Percentiles rank a stretch among this genome's conserved stretches.
Evolutionary conservation across 2,329 filamentous ascomycete genomes (phyloP).

Genomic region (Aspergillus aculeatus): DNA sequence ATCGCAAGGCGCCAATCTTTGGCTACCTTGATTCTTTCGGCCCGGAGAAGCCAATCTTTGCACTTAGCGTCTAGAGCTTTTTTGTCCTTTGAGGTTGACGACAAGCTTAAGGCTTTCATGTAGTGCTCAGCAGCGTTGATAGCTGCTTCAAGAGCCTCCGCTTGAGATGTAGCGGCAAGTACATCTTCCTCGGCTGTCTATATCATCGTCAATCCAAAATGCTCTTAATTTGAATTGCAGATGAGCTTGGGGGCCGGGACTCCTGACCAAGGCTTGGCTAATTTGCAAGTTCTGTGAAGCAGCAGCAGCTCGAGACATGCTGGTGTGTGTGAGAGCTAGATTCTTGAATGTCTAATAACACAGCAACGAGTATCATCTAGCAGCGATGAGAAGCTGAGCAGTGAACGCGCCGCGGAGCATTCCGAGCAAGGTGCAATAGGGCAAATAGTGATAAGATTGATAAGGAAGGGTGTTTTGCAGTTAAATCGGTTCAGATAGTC

Average conservation of each 20-base stretch:
- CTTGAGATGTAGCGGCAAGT: constrained; percentile 51
- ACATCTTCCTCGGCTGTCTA: constrained; percentile 58
- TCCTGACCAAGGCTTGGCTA: constrained; percentile 33
- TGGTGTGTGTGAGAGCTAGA: constrained; percentile 3
- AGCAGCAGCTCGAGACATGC: constrained; percentile 31
- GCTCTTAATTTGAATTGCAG: neutral
- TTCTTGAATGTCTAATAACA: neutral
- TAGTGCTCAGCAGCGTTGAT: constrained; percentile 78
- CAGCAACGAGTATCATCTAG: neutral
- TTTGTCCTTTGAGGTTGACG: constrained; percentile 62
- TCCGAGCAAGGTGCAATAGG: neutral
- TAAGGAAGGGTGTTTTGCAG: neutral
- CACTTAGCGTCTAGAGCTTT: constrained; percentile 66
- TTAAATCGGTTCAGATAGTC: too few relatives aligned
- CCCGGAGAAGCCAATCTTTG: constrained; percentile 66
- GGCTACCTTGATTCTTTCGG: constrained; percentile 69
- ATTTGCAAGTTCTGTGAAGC: constrained; percentile 28
- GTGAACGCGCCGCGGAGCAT: neutral
- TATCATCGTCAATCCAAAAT: constrained; percentile 24
- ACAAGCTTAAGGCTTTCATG: constrained; percentile 69
- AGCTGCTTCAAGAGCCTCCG: constrained; percentile 70
- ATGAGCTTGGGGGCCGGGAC: neutral
- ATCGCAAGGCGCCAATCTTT: constrained; percentile 31
- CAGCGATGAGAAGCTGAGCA: neutral
- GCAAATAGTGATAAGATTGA: neutral